A percentile compares a stretch with the other conserved stretches of the same genome.
Conservation (phyloP, 768 basidiomycete species). For the Candolleomyces efflorescens region DNA sequence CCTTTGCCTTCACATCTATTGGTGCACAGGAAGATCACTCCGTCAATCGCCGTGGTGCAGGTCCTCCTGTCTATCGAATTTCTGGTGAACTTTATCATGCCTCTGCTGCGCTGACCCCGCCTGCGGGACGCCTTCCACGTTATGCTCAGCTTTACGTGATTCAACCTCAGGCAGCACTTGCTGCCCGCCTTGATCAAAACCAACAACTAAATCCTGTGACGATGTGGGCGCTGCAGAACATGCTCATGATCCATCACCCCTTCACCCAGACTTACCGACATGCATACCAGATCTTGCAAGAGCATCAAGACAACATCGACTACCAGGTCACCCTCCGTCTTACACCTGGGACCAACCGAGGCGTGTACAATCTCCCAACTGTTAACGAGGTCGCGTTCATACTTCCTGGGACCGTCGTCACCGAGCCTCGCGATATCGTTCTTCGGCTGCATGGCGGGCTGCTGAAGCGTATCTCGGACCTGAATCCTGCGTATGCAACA, state of each 20-base stretch:
- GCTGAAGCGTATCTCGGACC: conserved; percentile 28
- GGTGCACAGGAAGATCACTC: conserved; percentile 25
- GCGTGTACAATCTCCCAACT: conserved; percentile 41
- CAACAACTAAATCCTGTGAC: background rate
- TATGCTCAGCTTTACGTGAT: conserved; percentile 17
- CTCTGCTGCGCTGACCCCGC: conserved; percentile 5
- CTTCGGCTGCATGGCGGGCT: conserved; percentile 15
- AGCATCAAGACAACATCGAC: background rate
- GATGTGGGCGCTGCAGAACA: conserved; percentile 11
- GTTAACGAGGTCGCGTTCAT: conserved; percentile 33
- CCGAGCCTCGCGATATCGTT: conserved; percentile 30
- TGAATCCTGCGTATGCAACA: conserved; percentile 29
- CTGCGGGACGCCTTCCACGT: background rate
- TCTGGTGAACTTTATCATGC: conserved; percentile 12
- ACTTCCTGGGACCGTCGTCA: conserved; percentile 25
- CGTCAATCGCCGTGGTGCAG: conserved; percentile 7
- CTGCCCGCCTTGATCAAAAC: background rate
- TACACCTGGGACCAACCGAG: conserved; percentile 20
- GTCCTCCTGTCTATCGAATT: conserved; percentile 14
- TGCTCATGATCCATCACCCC: conserved; percentile 7
- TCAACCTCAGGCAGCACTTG: conserved; percentile 10
- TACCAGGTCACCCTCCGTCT: conserved; percentile 9
- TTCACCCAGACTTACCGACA: conserved; percentile 9
- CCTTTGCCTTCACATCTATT: conserved; percentile 37
- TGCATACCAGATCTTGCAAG: conserved; percentile 9